Base-by-base conservation (phyloP, 2,329 filamentous ascomycete species). In the Aspergillus felis region DNA sequence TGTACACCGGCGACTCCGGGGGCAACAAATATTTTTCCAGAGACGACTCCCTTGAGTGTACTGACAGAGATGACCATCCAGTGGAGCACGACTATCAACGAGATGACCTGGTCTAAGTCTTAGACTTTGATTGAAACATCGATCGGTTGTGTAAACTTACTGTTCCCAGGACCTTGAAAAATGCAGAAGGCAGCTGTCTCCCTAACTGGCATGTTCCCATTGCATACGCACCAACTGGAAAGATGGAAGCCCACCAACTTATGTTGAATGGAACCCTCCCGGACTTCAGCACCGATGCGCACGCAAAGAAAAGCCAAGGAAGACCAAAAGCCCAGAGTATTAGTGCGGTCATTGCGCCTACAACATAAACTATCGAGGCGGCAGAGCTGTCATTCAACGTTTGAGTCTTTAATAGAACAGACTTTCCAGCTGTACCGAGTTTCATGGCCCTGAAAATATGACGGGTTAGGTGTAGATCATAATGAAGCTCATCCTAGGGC, bases 201-300 rank as follows among this genome's bases (percentile, higher is more conserved):
- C 79, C 81, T 28, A 74, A 54, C 28, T 67, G 66, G n/a, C 70
- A 68, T 3, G 71, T 73, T 52, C 65, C 75, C 20, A 79, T 68
- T 0, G 82, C 76, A 65, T 79, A 84, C 0, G 84, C 82, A 1
- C 82, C 83, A 0, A 83, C 62, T 0, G 82, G 82, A 59, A 85
- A 85, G 0, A 78, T 82, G 54, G 84, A 84, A 1, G 80, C 80
- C 81, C 81, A 84, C 82, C 82, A 83, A 24, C 82, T 82, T 74
- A 85, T 81, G 65, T 85, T 84, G 70, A 85, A 84, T 0, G 81
- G 80, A 63, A 85, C 81, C 7, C 54, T 60, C 28, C 65, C 61
- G 1, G 59, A 64, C 1, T 61, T 57, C 4, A 64, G 56, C 38
- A 72, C 67, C 7, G 69, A 68, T 1, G 65, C 68, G 3, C 69